These are phyloP conservation scores for Phytopythium helicoides DNA, from an alignment of 352 stramenopile genomes.

Conservation along the genomic window DNA sequence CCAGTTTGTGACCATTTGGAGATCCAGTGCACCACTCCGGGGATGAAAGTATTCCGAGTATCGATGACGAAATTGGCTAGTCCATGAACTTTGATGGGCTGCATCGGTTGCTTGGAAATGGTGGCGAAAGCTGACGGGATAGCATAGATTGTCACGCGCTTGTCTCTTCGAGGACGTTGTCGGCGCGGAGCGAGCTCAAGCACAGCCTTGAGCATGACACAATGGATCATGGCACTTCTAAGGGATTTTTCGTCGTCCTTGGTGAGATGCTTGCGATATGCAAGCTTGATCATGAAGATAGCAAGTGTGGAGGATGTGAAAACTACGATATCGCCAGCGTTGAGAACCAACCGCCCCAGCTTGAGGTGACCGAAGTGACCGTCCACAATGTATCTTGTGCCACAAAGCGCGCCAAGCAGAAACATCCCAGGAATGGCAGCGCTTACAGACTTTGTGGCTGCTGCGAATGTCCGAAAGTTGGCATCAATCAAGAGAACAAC, in stretches of 20 bases:
- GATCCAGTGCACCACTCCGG: neutral
- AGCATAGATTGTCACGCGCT: neutral
- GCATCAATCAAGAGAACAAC: neutral
- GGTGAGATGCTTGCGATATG: conserved; percentile 3
- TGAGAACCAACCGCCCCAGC: neutral
- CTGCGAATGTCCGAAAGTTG: conserved; percentile 6
- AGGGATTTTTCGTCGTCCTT: neutral
- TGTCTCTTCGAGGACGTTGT: neutral
- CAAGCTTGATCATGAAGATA: conserved; percentile 5
- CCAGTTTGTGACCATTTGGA: neutral
- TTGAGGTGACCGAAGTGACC: neutral
- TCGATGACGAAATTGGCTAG: neutral
- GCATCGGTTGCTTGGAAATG: neutral
- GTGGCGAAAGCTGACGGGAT: neutral
- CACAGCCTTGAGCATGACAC: conserved; percentile 3
- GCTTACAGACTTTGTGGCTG: conserved; percentile 1
- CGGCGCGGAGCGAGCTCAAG: neutral
- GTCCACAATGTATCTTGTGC: neutral
- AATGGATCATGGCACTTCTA: neutral
- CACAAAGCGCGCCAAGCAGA: neutral
- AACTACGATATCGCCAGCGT: neutral
- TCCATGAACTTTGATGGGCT: conserved; percentile 5
- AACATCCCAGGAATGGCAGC: conserved; percentile 2
- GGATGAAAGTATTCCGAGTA: neutral
- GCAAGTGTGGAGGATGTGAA: conserved; percentile 3